Conservation (phyloP, 169 alveolate genomes). For the Plasmodium relictum region DNA sequence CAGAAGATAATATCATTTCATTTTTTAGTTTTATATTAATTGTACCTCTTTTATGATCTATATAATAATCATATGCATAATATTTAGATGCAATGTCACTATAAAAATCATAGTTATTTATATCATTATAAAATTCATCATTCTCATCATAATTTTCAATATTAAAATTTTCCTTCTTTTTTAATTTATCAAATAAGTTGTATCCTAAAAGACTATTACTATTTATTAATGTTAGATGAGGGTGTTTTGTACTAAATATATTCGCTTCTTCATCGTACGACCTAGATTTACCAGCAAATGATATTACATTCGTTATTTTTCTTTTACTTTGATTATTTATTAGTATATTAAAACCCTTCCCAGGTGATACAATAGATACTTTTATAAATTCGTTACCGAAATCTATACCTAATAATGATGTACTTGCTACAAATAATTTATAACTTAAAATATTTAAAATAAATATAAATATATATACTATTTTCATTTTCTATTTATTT, state of each 20-base stretch:
- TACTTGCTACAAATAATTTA: background rate
- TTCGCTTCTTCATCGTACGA: slow-evolving; percentile 83
- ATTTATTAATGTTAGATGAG: slow-evolving; percentile 58
- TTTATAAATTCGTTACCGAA: slow-evolving; percentile 87
- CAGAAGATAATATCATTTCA: slow-evolving; percentile 80
- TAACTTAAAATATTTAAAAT: no score
- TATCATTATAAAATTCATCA: slow-evolving; percentile 40
- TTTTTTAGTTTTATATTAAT: slow-evolving; percentile 78
- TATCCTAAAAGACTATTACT: slow-evolving; percentile 62
- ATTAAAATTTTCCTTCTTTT: slow-evolving; percentile 43
- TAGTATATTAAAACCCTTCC: slow-evolving; percentile 84
- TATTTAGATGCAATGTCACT: slow-evolving; percentile 41
- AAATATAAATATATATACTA: slow-evolving; percentile 8
- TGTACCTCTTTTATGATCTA: slow-evolving; percentile 70
- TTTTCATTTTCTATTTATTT: background rate
- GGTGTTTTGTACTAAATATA: slow-evolving; percentile 60
- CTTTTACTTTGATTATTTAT: slow-evolving; percentile 85
- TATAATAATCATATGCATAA: slow-evolving; percentile 68
- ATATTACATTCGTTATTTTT: slow-evolving; percentile 83
- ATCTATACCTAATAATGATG: slow-evolving; percentile 83
- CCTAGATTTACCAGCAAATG: slow-evolving; percentile 80
- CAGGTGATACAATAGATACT: slow-evolving; percentile 85
- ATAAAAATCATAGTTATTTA: slow-evolving; percentile 29
- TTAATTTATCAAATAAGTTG: slow-evolving; percentile 35
- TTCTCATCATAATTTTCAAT: slow-evolving; percentile 50